Conservation (phyloP, 352 stramenopile genomes). For the Globisporangium irregulare region DNA sequence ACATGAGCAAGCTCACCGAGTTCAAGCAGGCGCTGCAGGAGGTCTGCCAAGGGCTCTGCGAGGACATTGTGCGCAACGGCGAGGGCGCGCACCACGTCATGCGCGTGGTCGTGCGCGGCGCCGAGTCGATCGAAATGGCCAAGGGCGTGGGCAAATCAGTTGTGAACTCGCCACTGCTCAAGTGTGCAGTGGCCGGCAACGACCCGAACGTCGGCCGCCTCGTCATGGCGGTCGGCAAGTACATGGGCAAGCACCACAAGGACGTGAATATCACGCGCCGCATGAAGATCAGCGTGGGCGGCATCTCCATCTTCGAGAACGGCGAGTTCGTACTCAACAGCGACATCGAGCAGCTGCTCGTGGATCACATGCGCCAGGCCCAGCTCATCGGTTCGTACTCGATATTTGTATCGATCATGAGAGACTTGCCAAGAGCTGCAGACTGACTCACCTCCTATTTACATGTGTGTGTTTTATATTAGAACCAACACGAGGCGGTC, state of each 20-base stretch:
- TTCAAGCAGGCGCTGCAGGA: constrained; percentile 92
- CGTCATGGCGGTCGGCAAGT: constrained; percentile 95
- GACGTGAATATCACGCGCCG: constrained; percentile 71
- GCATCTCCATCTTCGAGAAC: constrained; percentile 93
- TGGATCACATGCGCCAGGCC: constrained; percentile 93
- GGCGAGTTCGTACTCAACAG: constrained; percentile 91
- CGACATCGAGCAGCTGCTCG: constrained; percentile 93
- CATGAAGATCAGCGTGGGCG: constrained; percentile 88
- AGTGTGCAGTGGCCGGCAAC: constrained; percentile 97
- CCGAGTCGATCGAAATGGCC: constrained; percentile 70
- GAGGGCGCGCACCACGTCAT: constrained; percentile 98
- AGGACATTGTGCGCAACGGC: constrained; percentile 98
- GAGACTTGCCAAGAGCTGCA: neutral
- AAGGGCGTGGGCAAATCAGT: constrained; percentile 90
- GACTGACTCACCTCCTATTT: neutral
- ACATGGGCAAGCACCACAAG: constrained; percentile 93
- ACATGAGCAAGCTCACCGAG: constrained; percentile 68
- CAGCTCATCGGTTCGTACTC: constrained; percentile 64
- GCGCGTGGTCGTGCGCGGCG: constrained; percentile 88
- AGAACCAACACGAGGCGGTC: constrained; percentile 67
- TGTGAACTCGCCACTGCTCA: constrained; percentile 96
- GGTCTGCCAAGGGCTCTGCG: constrained; percentile 92
- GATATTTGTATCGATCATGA: neutral
- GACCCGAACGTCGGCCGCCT: constrained; percentile 98
- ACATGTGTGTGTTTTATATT: neutral